These are phyloP conservation scores for Creolimax fragrantissima DNA, from an alignment of 78 protist species.

Conservation along the genomic window DNA sequence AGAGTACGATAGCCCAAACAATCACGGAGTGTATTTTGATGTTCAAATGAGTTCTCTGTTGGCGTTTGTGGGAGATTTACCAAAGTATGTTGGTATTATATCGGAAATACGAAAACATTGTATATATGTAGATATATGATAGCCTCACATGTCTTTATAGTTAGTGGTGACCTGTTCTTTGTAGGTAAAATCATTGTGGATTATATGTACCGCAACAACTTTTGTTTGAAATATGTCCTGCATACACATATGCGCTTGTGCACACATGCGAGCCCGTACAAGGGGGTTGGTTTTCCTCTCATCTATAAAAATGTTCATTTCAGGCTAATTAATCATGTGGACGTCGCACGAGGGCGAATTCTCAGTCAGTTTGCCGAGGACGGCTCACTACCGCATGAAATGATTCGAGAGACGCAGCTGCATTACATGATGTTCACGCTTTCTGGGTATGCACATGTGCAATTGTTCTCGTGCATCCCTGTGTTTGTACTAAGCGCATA, in stretches of 20 bases:
- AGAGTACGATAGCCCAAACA: not conserved
- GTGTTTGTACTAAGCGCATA: too few relatives aligned
- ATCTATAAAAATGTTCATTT: too few relatives aligned
- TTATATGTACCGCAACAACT: too few relatives aligned
- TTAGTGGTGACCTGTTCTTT: too few relatives aligned
- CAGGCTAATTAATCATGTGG: not conserved
- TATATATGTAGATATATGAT: not conserved
- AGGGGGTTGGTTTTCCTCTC: too few relatives aligned
- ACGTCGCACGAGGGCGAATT: not conserved
- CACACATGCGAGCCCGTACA: too few relatives aligned
- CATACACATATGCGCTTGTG: too few relatives aligned
- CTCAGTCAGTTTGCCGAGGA: not conserved
- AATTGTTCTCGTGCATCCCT: too few relatives aligned
- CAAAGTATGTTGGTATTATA: not conserved
- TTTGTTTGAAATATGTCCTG: too few relatives aligned
- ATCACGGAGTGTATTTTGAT: conserved; percentile 6
- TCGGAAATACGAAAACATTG: not conserved
- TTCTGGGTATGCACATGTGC: not conserved
- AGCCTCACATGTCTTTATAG: not conserved
- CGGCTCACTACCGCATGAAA: not conserved
- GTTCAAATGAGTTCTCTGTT: not conserved
- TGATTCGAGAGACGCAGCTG: not conserved
- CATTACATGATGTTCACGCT: conserved; percentile 12
- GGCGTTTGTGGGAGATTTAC: not conserved
- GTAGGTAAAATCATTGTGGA: too few relatives aligned